Evolutionary conservation across 2,329 filamentous ascomycete genomes (phyloP).

Genomic region (Epichloe aotearoae): DNA sequence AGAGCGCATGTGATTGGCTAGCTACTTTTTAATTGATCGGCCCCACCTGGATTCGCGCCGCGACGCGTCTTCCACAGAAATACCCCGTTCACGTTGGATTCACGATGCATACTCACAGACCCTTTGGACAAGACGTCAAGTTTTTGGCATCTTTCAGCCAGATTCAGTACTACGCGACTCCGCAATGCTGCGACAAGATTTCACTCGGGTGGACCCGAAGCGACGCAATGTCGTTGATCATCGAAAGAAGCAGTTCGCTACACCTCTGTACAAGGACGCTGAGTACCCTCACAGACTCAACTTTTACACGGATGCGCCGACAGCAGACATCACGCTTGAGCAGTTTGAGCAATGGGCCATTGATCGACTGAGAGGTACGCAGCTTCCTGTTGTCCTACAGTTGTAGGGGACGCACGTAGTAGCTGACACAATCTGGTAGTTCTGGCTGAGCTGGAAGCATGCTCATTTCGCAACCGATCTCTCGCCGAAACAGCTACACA

Average conservation of each 20-base stretch:
- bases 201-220: slow-evolving; percentile 51
- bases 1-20: slow-evolving; percentile 1
- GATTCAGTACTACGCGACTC: not conserved
- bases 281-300: slow-evolving; percentile 80
- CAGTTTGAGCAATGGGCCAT: slow-evolving; percentile 99
- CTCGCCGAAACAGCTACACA: slow-evolving; percentile 69
- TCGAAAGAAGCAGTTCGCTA: slow-evolving; percentile 77
- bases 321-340: slow-evolving; percentile 87
- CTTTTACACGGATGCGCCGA: slow-evolving; percentile 80
- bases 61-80: slow-evolving; percentile 20
- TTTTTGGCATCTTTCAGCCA: not conserved
- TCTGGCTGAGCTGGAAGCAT: slow-evolving; percentile 80
- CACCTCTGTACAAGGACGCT: slow-evolving; percentile 60
- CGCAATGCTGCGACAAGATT: slow-evolving; percentile 37
- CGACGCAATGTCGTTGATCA: slow-evolving; percentile 63
- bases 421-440: slow-evolving; percentile 34
- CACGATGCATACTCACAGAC: not conserved
- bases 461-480: slow-evolving; percentile 83
- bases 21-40: slow-evolving; percentile 11
- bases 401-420: not conserved
- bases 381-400: not conserved
- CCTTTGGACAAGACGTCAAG: not conserved
- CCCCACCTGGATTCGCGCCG: slow-evolving; percentile 17
- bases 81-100: not conserved
- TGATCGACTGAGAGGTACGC: slow-evolving; percentile 64